Conservation (phyloP, 139 green algal species). For the Auxenochlorella pyrenoidosa region DNA sequence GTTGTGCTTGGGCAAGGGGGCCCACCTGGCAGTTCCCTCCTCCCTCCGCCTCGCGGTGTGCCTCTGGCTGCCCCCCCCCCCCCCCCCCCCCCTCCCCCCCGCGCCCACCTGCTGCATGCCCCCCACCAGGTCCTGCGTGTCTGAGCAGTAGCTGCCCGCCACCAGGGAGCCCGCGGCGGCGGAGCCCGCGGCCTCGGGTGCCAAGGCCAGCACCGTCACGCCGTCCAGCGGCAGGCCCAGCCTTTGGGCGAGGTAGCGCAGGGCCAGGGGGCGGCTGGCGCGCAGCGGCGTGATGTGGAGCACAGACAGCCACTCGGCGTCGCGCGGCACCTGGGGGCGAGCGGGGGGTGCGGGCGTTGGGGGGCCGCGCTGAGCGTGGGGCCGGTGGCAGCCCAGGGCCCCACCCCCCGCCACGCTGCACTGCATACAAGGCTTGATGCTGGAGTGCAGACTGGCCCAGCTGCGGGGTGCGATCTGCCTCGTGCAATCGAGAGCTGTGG, state of each 20-base stretch:
- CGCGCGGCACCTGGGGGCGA: conserved; percentile 52
- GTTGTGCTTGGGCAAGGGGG: no score
- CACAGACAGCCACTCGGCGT: conserved; percentile 36
- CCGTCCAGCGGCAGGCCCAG: conserved; percentile 58
- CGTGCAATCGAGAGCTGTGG: no score
- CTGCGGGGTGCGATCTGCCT: no score
- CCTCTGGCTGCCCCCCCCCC: no score
- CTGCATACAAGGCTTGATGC: no score
- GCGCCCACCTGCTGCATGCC: conserved; percentile 57
- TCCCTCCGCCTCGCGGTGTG: no score
- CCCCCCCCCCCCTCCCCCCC: neutral
- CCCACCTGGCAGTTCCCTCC: no score
- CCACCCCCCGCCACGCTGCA: no score
- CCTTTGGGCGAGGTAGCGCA: conserved; percentile 74
- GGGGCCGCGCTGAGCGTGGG: neutral
- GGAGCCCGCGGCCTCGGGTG: conserved; percentile 16
- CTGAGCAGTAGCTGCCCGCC: conserved; percentile 38
- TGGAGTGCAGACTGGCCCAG: no score
- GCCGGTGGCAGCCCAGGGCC: no score
- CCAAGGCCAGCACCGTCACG: conserved; percentile 53
- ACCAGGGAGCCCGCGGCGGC: neutral
- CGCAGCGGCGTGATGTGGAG: conserved; percentile 89
- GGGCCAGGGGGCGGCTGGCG: conserved; percentile 74
- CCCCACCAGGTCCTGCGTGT: conserved; percentile 63
- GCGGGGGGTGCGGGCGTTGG: neutral